These are phyloP conservation scores for Eimeria tenella DNA, from an alignment of 169 alveolate genomes.

Conservation along the genomic window DNA sequence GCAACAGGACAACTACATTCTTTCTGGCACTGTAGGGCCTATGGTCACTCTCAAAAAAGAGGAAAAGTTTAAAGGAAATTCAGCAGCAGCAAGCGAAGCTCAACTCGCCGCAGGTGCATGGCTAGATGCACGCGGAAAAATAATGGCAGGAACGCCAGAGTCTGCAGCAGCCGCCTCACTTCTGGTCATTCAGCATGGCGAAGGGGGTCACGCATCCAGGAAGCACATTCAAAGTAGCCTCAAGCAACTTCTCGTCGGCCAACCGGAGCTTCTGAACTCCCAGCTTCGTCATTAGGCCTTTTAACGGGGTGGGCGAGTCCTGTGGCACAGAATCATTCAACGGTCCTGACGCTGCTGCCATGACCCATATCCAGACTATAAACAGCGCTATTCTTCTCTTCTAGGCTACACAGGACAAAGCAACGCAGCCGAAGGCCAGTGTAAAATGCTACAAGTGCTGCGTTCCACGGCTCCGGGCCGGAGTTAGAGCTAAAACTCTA, in stretches of 20 bases:
- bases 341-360: neutral
- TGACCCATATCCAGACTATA: neutral
- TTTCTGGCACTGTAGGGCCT: neutral
- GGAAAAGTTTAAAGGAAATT: neutral
- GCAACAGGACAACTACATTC: neutral
- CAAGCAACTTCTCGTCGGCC: constrained; percentile 87
- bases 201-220: constrained; percentile 89
- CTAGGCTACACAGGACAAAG: too few species aligned
- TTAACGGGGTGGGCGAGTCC: constrained; percentile 83
- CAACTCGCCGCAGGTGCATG: neutral
- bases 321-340: neutral
- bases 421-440: too few species aligned
- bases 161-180: constrained; percentile 77
- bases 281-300: constrained; percentile 82
- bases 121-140: neutral
- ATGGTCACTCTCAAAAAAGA: neutral
- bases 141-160: neutral
- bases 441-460: too few species aligned
- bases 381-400: neutral
- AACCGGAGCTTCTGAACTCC: constrained; percentile 86
- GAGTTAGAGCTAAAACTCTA: neutral
- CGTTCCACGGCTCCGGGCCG: too few species aligned
- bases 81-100: neutral
- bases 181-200: constrained; percentile 86
- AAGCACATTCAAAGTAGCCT: constrained; percentile 81